These are phyloP conservation scores for Phaseolus lunatus DNA, from an alignment of 306 rosid species.

Conservation along the genomic window DNA sequence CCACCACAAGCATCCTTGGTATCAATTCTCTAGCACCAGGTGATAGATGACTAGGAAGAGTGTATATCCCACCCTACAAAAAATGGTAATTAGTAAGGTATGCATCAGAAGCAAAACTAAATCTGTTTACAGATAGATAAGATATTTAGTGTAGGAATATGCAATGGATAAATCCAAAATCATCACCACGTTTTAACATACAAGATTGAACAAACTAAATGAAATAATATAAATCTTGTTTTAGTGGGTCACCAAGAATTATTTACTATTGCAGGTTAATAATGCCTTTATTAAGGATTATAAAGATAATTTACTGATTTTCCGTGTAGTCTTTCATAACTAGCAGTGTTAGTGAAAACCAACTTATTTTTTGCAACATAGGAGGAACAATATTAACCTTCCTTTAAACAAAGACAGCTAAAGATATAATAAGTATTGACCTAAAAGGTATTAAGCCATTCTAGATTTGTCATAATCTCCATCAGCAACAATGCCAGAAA, in stretches of 20 bases:
- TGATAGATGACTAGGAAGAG: slow-evolving; percentile 91
- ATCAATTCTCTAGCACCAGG: slow-evolving; percentile 89
- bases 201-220: slow-evolving; percentile 8
- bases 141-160: neutral
- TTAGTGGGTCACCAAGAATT: slow-evolving; percentile 10
- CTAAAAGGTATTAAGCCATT: slow-evolving; percentile 17
- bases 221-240: neutral
- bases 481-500: slow-evolving; percentile 36
- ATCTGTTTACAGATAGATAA: slow-evolving; percentile 15
- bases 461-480: slow-evolving; percentile 31
- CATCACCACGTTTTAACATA: neutral
- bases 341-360: neutral
- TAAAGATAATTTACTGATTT: slow-evolving; percentile 11
- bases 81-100: slow-evolving; percentile 12
- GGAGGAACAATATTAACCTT: neutral
- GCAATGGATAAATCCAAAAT: slow-evolving; percentile 27
- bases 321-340: neutral
- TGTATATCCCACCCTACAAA: slow-evolving; percentile 89
- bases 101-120: slow-evolving; percentile 37
- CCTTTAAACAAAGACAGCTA: slow-evolving; percentile 13
- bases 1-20: slow-evolving; percentile 91
- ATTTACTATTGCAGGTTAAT: neutral
- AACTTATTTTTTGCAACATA: neutral
- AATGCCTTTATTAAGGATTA: neutral
- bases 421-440: slow-evolving; percentile 1